These are phyloP conservation scores for Fusarium clavum DNA, from an alignment of 2,329 filamentous ascomycete species.

Conservation along the genomic window DNA sequence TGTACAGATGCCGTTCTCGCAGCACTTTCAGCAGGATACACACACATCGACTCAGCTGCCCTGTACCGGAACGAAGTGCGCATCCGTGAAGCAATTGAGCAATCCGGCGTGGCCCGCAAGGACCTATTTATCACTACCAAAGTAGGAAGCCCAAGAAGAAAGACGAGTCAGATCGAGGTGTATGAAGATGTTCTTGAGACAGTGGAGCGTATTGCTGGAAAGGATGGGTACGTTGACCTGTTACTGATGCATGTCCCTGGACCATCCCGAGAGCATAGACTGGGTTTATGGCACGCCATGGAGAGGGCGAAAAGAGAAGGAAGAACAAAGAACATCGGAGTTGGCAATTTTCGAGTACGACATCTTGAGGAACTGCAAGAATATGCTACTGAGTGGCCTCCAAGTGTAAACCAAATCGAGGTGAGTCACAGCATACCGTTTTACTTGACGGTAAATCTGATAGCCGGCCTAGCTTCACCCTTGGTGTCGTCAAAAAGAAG, in stretches of 20 bases:
- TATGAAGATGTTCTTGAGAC: conserved; percentile 71
- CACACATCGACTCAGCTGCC: conserved; percentile 73
- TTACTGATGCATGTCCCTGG: conserved; percentile 76
- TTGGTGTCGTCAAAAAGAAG: conserved; percentile 68
- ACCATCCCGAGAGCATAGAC: conserved; percentile 64
- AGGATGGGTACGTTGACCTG: conserved; percentile 74
- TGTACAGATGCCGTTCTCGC: conserved; percentile 69
- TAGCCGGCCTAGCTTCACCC: conserved; percentile 71
- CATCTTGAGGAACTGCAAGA: conserved; percentile 76
- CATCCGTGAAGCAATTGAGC: conserved; percentile 72
- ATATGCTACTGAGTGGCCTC: conserved; percentile 75
- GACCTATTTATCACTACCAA: conserved; percentile 79
- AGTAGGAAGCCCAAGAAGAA: conserved; percentile 63
- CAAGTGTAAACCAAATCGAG: conserved; percentile 80
- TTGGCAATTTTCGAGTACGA: conserved; percentile 76
- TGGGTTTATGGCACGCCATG: conserved; percentile 74
- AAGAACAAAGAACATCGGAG: conserved; percentile 73
- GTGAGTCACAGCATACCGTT: conserved; percentile 54
- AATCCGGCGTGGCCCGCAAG: conserved; percentile 65
- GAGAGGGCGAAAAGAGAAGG: conserved; percentile 71
- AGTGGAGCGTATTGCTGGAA: conserved; percentile 68
- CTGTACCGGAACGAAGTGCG: conserved; percentile 75
- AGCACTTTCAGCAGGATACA: conserved; percentile 69
- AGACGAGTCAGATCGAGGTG: conserved; percentile 58
- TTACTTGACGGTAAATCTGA: background rate